A percentile compares a stretch with the other conserved stretches of the same genome.
phyloP scores from a whole-genome alignment of 2,329 filamentous ascomycete genomes.

The Hypoxylon sp. region DNA sequence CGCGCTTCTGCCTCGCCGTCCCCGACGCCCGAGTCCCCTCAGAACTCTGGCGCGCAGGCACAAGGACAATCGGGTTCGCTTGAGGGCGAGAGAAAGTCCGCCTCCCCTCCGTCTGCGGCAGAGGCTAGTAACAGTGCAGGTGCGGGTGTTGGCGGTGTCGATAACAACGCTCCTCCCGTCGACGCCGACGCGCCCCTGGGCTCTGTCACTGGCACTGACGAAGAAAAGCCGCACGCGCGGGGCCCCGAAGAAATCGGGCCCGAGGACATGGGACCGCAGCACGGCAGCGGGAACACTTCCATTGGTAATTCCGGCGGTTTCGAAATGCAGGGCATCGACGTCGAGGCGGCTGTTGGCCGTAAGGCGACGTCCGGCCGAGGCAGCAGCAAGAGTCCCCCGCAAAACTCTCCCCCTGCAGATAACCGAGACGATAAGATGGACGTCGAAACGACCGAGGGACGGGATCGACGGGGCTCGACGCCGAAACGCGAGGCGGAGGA shows the following conservation, averaged over 20 bases:
- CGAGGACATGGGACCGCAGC: conserved; percentile 86
- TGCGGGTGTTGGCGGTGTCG: background rate
- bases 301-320: conserved; percentile 59
- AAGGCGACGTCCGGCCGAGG: conserved; percentile 55
- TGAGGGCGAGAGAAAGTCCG: conserved; percentile 36
- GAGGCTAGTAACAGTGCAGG: conserved; percentile 8
- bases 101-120: conserved; percentile 30
- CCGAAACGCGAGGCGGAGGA: conserved; percentile 71
- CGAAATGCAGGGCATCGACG: conserved; percentile 70
- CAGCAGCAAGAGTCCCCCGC: conserved; percentile 29
- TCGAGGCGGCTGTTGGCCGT: conserved; percentile 73
- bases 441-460: conserved; percentile 41
- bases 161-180: conserved; percentile 10
- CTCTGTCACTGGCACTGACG: conserved; percentile 59
- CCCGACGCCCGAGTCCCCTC: conserved; percentile 12
- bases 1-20: conserved; percentile 37
- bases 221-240: conserved; percentile 82
- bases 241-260: conserved; percentile 89
- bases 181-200: conserved; percentile 45
- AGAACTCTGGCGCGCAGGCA: background rate
- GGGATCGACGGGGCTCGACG: conserved; percentile 51
- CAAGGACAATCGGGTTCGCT: background rate
- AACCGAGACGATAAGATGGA: conserved; percentile 53
- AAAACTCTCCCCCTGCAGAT: conserved; percentile 19
- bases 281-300: conserved; percentile 54